Evolutionary conservation across 441 rosid genomes (phyloP).

Genomic region (Oxalis stricta): DNA sequence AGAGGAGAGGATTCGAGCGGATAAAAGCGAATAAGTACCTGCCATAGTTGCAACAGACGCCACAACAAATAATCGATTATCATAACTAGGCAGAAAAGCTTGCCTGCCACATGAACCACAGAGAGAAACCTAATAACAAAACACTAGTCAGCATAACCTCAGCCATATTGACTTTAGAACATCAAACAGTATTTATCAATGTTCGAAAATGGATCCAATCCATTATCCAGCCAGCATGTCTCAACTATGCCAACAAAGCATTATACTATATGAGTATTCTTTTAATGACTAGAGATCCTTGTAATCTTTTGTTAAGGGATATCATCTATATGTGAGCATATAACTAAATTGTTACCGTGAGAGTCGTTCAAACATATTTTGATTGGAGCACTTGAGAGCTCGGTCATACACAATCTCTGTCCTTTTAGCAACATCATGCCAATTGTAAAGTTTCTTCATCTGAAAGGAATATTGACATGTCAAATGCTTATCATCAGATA

Average conservation of each 20-base stretch:
- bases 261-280: too few relatives aligned
- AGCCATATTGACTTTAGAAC: neutral
- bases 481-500: too few relatives aligned
- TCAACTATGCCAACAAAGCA: too few relatives aligned
- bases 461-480: slow-evolving; percentile 16
- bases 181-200: too few relatives aligned
- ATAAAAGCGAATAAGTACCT: too few relatives aligned
- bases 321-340: too few relatives aligned
- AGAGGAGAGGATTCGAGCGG: too few relatives aligned
- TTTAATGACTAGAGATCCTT: slow-evolving; percentile 3
- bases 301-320: too few relatives aligned
- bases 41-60: slow-evolving; percentile 44
- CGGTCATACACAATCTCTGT: slow-evolving; percentile 84
- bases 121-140: slow-evolving; percentile 21
- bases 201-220: too few relatives aligned
- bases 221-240: too few relatives aligned
- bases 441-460: slow-evolving; percentile 86
- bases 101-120: slow-evolving; percentile 97
- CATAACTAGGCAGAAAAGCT: slow-evolving; percentile 84
- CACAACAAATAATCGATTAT: slow-evolving; percentile 75
- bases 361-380: slow-evolving; percentile 46
- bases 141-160: neutral
- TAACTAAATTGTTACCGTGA: too few relatives aligned
- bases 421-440: slow-evolving; percentile 94
- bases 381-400: slow-evolving; percentile 60